Evolutionary conservation across 768 basidiomycete genomes (phyloP), one percentile per base, ranked within the genome.

Genomic region (Phaeotremella skinneri): DNA sequence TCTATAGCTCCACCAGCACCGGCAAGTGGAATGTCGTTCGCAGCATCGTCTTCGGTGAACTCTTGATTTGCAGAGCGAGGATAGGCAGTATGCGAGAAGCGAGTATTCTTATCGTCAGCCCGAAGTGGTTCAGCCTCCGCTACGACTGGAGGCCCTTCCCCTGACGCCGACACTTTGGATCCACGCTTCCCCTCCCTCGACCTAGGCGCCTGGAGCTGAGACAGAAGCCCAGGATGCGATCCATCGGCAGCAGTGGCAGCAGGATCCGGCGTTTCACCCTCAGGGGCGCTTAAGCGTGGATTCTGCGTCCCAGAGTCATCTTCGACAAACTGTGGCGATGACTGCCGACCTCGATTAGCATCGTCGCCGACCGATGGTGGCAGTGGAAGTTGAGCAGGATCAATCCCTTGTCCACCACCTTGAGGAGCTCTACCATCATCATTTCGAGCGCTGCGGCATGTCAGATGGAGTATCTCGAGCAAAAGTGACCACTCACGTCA

Each of bases 11-110:
- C 29, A 32, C 50, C 30, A 32, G 14, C 17, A 52, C 21, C 49
- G 7, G 17, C 52, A 32, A 14, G 30, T 4, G 49, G 13, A 51
- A 30, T 23, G 11, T n/a, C 52, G 4, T 14, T 32, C 6, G 13
- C 49, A 21, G 21, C 49, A 30, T 51, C 17, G 23, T 13, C 49
- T 20, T 61, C 59, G 16, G 29, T 51, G 23, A 56, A 17, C 20
- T 13, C 21, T 6, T 45, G 43, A n/a, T 55, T 55, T 11, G 52
- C 48, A 13, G 31, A 52, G 16, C 32, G 52, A 37, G 25, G 26
- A 43, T 63, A 58, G 17, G 47, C 49, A 14, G 67, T 68, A 60
- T 72, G 67, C 42, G 67, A 63, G 52, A 72, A 67, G 20, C 70
- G 32, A 13, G 70, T 72, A 20, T 64, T 30, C 39, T 69, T 68